Evolutionary conservation across 441 rosid species (phyloP).

Genomic region (Melastoma candidum): DNA sequence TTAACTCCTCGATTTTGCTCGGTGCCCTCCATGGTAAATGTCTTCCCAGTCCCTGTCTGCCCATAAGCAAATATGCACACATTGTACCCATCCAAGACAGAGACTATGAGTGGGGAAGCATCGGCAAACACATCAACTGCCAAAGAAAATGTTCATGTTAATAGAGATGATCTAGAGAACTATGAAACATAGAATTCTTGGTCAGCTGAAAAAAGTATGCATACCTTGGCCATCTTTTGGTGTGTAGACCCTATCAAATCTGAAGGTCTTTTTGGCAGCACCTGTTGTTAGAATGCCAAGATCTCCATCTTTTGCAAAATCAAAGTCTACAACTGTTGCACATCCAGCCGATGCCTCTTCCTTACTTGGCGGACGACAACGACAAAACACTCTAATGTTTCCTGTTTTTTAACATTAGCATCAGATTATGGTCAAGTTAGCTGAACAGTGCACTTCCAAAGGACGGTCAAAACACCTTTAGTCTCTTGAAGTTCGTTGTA

Average conservation of each 20-base stretch:
- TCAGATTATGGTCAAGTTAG: not conserved
- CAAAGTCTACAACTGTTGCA: constrained; percentile 55
- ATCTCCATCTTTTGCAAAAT: constrained; percentile 75
- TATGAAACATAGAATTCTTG: constrained; percentile 1
- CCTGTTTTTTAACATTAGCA: constrained; percentile 31
- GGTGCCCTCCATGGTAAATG: constrained; percentile 94
- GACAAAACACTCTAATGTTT: constrained; percentile 84
- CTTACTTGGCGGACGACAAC: constrained; percentile 67
- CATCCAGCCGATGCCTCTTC: constrained; percentile 44
- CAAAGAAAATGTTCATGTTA: constrained; percentile 4
- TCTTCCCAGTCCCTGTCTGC: constrained; percentile 95
- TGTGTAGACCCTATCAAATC: constrained; percentile 68
- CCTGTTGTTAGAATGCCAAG: constrained; percentile 50
- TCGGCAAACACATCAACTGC: constrained; percentile 79
- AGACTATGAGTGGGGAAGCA: constrained; percentile 66
- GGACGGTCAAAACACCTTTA: constrained; percentile 34
- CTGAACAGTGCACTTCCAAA: constrained; percentile 3
- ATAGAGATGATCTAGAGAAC: not conserved
- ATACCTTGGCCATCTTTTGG: constrained; percentile 81
- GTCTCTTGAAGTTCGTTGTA: constrained; percentile 80
- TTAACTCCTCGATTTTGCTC: constrained; percentile 76
- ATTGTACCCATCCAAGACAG: constrained; percentile 85
- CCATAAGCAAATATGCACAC: constrained; percentile 93
- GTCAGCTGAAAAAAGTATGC: not conserved
- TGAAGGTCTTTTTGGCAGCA: constrained; percentile 52